Evolutionary conservation across 2,329 filamentous ascomycete genomes (phyloP).

Genomic region (Trichoderma guizhouense): DNA sequence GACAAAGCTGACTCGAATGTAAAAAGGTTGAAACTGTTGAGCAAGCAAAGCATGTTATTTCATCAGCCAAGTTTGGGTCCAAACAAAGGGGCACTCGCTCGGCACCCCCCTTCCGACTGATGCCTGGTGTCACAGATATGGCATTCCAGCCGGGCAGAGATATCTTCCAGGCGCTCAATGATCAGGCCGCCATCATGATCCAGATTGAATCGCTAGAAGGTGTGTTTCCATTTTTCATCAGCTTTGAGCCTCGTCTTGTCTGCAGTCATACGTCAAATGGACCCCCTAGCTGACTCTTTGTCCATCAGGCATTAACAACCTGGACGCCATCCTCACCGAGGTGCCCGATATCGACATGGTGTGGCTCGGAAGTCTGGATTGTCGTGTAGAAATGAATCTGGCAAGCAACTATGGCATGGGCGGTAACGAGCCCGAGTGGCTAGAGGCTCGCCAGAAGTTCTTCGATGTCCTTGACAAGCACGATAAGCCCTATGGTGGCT

Average conservation of each 20-base stretch:
- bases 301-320: conserved; percentile 39
- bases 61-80: conserved; percentile 43
- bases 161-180: conserved; percentile 40
- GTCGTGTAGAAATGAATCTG: conserved; percentile 43
- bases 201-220: conserved; percentile 43
- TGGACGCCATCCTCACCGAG: conserved; percentile 47
- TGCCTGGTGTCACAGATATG: conserved; percentile 40
- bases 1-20: neutral
- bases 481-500: conserved; percentile 40
- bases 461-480: conserved; percentile 42
- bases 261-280: neutral
- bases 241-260: neutral
- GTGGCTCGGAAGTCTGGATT: conserved; percentile 46
- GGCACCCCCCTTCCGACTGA: conserved; percentile 42
- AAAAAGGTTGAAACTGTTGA: conserved; percentile 42
- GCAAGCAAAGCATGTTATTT: conserved; percentile 42
- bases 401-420: conserved; percentile 31
- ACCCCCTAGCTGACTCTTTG: neutral
- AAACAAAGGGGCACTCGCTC: conserved; percentile 41
- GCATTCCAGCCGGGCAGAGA: conserved; percentile 32
- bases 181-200: conserved; percentile 47
- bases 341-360: conserved; percentile 45
- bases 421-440: conserved; percentile 41
- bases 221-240: neutral
- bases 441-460: conserved; percentile 37